Evolutionary conservation across 2,329 filamentous ascomycete species (phyloP).

Genomic region (Anisogramma anomala): DNA sequence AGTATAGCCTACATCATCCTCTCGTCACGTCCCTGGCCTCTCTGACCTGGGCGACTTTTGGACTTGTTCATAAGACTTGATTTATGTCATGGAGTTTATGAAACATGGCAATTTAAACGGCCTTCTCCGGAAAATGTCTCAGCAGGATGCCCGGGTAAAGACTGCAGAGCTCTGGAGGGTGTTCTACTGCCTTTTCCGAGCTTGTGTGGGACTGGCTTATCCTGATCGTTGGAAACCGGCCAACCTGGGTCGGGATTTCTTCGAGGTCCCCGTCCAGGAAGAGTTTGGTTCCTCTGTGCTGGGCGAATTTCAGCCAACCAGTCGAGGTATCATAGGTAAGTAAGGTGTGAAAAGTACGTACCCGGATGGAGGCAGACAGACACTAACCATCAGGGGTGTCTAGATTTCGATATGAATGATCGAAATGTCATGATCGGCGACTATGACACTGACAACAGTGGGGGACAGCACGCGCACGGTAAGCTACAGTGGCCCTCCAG

Average conservation of each 20-base stretch:
- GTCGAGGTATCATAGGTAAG: no score
- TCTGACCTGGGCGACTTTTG: no score
- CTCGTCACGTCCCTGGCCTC: no score
- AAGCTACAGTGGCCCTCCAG: no score
- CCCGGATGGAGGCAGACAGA: no score
- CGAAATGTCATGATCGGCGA: constrained; percentile 6
- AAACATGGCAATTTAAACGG: constrained; percentile 4
- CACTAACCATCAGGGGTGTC: background rate
- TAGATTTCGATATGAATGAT: constrained; percentile 7
- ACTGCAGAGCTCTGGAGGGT: constrained; percentile 1
- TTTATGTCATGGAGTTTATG: constrained; percentile 7
- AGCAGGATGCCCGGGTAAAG: background rate
- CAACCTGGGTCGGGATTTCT: background rate
- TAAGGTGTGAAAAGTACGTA: no score
- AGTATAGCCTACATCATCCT: no score
- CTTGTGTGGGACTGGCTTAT: constrained; percentile 3
- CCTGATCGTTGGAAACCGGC: no score
- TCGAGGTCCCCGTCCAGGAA: background rate
- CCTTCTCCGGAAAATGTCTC: constrained; percentile 2
- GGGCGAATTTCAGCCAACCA: no score
- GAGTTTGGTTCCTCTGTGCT: background rate
- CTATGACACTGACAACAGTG: background rate
- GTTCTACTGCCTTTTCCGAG: constrained; percentile 5
- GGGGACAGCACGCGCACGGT: background rate
- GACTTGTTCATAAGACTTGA: background rate